A percentile compares a stretch with the other conserved stretches of the same genome.
Conservation (phyloP, 805 yeast species). For the Candida odintsovae region DNA sequence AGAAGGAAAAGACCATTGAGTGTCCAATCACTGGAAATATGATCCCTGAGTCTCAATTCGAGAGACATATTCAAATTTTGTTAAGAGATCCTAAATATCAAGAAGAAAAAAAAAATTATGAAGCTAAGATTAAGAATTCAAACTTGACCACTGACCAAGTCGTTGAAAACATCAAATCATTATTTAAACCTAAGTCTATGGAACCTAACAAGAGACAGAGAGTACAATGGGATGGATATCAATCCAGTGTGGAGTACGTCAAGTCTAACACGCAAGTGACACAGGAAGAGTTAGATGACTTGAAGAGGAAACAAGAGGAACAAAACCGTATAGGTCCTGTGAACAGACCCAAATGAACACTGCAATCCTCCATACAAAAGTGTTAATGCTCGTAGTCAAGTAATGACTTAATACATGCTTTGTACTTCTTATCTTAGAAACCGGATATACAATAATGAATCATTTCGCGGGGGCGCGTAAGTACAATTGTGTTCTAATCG, state of each 20-base stretch:
- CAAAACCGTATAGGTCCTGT: neutral
- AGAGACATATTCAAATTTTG: conserved; percentile 61
- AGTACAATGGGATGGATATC: conserved; percentile 30
- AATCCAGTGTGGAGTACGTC: conserved; percentile 21
- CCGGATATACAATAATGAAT: no score
- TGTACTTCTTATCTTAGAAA: no score
- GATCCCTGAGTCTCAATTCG: conserved; percentile 67
- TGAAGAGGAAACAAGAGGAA: conserved; percentile 14
- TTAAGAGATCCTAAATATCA: conserved; percentile 75
- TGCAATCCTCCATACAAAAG: no score
- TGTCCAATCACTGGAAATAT: conserved; percentile 78
- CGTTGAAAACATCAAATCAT: conserved; percentile 51
- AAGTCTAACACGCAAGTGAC: conserved; percentile 15
- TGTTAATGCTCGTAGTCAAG: no score
- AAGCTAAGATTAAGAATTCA: conserved; percentile 44
- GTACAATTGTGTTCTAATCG: neutral
- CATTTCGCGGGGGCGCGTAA: no score
- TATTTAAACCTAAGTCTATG: conserved; percentile 28
- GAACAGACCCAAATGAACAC: neutral
- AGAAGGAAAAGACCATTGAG: conserved; percentile 37
- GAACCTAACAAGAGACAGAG: conserved; percentile 22
- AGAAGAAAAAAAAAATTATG: conserved; percentile 55
- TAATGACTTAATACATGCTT: no score
- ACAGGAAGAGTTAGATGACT: conserved; percentile 21
- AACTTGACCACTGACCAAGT: conserved; percentile 54